A percentile compares a stretch with the other conserved stretches of the same genome.
phyloP scores from a whole-genome alignment of 306 rosid species.

The Alnus glutinosa region DNA sequence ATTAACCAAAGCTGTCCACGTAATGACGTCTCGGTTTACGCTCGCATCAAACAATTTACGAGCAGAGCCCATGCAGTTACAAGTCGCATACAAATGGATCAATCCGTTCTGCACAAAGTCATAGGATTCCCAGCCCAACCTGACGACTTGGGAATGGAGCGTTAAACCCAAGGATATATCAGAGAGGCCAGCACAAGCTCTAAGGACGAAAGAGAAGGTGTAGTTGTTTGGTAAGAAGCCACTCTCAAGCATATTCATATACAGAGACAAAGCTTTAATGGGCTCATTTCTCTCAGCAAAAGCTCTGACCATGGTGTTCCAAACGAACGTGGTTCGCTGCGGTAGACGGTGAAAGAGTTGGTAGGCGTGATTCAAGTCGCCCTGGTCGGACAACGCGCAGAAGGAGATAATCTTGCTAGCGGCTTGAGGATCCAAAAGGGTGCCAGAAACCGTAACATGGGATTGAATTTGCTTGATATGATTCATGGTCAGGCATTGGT shows the following conservation, averaged over 20 bases:
- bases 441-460: constrained; percentile 40
- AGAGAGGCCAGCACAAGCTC: constrained; percentile 37
- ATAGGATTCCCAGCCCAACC: constrained; percentile 48
- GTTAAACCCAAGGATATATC: constrained; percentile 29
- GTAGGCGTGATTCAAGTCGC: constrained; percentile 34
- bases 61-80: constrained; percentile 30
- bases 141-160: constrained; percentile 38
- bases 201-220: constrained; percentile 46
- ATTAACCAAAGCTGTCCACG: constrained; percentile 50
- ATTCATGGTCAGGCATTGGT: constrained; percentile 29
- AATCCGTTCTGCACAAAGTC: constrained; percentile 55
- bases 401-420: constrained; percentile 42
- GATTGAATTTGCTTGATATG: constrained; percentile 47
- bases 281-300: constrained; percentile 34
- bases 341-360: constrained; percentile 43
- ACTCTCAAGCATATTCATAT: constrained; percentile 34
- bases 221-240: constrained; percentile 45
- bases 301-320: constrained; percentile 51
- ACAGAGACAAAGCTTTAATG: constrained; percentile 34
- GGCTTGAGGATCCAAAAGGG: constrained; percentile 40
- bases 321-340: constrained; percentile 33
- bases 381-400: constrained; percentile 16
- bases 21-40: constrained; percentile 35
- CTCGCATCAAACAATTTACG: constrained; percentile 39
- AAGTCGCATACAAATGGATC: constrained; percentile 45